Percentiles rank a stretch among this genome's conserved stretches.
These are phyloP conservation scores for Schizochytrium sp. DNA, from an alignment of 108 stramenopile species.

Conservation along the genomic window DNA sequence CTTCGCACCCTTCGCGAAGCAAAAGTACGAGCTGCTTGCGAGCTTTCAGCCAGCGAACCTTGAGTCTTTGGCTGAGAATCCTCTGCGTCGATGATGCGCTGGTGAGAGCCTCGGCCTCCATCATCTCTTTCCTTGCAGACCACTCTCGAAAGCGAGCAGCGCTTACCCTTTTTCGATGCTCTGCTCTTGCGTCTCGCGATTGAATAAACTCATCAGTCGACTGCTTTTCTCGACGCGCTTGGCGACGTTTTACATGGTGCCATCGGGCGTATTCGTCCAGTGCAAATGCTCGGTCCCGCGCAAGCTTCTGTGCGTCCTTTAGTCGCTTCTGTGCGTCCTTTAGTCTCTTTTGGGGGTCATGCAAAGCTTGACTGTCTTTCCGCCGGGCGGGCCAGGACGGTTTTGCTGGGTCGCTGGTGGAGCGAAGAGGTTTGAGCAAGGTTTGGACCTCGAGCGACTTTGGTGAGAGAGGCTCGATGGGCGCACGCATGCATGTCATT, in stretches of 20 bases:
- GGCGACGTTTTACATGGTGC: background rate
- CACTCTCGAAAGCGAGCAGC: background rate
- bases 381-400: background rate
- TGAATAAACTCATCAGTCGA: background rate
- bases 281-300: background rate
- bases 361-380: background rate
- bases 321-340: background rate
- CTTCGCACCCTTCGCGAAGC: background rate
- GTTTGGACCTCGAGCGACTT: background rate
- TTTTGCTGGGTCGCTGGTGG: background rate
- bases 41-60: background rate
- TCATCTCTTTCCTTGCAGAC: background rate
- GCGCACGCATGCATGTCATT: background rate
- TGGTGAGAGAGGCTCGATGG: background rate
- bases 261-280: background rate
- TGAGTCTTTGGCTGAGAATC: background rate
- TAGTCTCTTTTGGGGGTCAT: background rate
- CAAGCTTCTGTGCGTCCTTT: background rate
- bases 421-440: background rate
- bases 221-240: background rate
- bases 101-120: background rate
- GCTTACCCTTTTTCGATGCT: background rate
- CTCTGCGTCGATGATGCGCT: background rate
- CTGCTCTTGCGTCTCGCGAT: background rate
- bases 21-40: background rate